These are phyloP conservation scores for Sugiyamaella smithiae DNA, from an alignment of 805 yeast species.

Conservation along the genomic window DNA sequence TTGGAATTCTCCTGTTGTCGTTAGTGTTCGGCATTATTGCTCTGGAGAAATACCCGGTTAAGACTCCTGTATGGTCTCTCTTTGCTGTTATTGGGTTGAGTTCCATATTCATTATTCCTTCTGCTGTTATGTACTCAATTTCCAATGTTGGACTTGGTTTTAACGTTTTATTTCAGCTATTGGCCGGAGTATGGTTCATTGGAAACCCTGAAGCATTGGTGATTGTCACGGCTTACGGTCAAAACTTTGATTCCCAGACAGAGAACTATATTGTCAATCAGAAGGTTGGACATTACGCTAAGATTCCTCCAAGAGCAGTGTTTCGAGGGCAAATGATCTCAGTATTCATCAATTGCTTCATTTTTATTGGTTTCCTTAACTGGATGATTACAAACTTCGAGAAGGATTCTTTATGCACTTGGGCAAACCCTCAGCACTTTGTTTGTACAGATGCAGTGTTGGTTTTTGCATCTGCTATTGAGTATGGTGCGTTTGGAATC, in stretches of 20 bases:
- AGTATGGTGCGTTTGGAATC: conserved; percentile 37
- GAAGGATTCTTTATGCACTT: conserved; percentile 30
- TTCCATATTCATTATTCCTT: conserved; percentile 58
- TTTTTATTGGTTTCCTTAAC: conserved; percentile 32
- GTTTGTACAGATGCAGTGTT: conserved; percentile 40
- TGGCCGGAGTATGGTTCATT: conserved; percentile 64
- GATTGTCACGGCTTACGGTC: conserved; percentile 57
- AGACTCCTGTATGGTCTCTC: conserved; percentile 50
- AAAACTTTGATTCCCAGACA: conserved; percentile 57
- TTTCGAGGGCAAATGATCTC: conserved; percentile 31
- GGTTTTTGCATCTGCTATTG: conserved; percentile 44
- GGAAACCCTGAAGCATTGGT: conserved; percentile 57
- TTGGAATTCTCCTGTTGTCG: conserved; percentile 44
- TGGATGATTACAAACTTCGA: conserved; percentile 33
- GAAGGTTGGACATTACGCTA: conserved; percentile 57
- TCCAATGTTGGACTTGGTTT: conserved; percentile 58
- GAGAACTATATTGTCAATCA: conserved; percentile 53
- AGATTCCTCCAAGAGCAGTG: conserved; percentile 25
- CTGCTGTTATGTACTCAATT: conserved; percentile 58
- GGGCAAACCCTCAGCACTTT: conserved; percentile 31
- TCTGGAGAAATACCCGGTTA: conserved; percentile 23
- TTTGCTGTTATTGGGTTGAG: conserved; percentile 55
- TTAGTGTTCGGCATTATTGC: conserved; percentile 30
- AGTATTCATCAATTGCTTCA: conserved; percentile 27
- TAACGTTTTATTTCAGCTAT: conserved; percentile 59